These are phyloP conservation scores for Isochrysis galbana DNA, from an alignment of 78 protist genomes.

Conservation along the genomic window DNA sequence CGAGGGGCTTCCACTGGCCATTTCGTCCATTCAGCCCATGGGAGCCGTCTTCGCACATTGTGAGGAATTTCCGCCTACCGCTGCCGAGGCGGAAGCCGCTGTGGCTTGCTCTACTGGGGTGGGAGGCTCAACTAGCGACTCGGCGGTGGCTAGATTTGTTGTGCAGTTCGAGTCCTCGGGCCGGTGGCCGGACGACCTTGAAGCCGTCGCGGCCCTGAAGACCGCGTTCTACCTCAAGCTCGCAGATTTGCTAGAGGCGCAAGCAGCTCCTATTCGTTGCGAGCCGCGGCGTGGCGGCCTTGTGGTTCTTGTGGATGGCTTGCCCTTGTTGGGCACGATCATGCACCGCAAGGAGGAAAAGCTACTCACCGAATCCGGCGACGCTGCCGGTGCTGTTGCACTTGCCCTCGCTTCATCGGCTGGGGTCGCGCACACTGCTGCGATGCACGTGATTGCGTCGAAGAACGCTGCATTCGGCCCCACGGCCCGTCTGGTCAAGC, in stretches of 20 bases:
- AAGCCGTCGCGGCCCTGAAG: not conserved
- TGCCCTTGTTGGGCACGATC: not conserved
- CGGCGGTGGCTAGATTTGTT: not conserved
- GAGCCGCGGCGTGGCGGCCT: not conserved
- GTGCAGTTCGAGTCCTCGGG: slow-evolving; percentile 3
- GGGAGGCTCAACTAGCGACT: not conserved
- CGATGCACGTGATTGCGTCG: not conserved
- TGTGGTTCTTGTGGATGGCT: not conserved
- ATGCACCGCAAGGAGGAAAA: not conserved
- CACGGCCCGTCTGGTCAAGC: not conserved
- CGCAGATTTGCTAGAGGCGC: not conserved
- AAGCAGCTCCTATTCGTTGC: not conserved
- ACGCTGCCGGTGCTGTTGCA: not conserved
- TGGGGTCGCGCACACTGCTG: not conserved
- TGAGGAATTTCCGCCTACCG: not conserved
- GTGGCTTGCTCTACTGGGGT: not conserved
- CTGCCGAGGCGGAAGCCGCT: not conserved
- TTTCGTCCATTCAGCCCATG: not conserved
- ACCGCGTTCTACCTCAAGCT: not conserved
- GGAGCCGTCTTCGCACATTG: not conserved
- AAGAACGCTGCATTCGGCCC: not conserved
- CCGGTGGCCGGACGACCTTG: slow-evolving; percentile 13
- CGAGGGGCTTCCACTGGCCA: not conserved
- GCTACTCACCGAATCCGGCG: not conserved
- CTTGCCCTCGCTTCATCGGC: not conserved